phyloP scores from a whole-genome alignment of 2,329 filamentous ascomycete species.

The Passalora sequoiae region DNA sequence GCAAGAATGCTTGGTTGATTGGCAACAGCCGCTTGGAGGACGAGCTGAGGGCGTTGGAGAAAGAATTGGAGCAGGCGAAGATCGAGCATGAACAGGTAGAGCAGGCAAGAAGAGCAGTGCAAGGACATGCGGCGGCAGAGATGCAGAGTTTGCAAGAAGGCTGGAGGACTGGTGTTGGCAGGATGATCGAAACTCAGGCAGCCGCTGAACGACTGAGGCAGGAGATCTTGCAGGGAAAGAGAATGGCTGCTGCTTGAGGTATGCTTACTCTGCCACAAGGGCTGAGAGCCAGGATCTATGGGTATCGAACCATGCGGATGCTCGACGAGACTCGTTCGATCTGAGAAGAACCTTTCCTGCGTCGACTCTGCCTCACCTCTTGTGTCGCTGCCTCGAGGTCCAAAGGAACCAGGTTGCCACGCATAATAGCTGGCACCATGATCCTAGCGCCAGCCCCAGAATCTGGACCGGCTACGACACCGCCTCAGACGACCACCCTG shows the following conservation, averaged over 20 bases:
- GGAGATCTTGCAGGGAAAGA: constrained; percentile 62
- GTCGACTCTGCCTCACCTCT: background rate
- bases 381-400: too few relatives aligned
- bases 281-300: background rate
- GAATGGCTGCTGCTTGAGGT: constrained; percentile 33
- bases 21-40: constrained; percentile 76
- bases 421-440: too few relatives aligned
- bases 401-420: too few relatives aligned
- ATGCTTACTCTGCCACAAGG: background rate
- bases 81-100: constrained; percentile 70
- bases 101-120: constrained; percentile 60
- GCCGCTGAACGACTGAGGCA: constrained; percentile 68
- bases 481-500: too few relatives aligned
- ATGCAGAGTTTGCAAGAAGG: constrained; percentile 66
- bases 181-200: constrained; percentile 79
- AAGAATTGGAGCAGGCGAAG: constrained; percentile 64
- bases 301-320: background rate
- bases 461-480: too few relatives aligned
- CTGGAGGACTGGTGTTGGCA: constrained; percentile 74
- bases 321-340: background rate
- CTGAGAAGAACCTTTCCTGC: background rate
- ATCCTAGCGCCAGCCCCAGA: too few relatives aligned
- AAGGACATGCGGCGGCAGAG: constrained; percentile 69
- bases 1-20: constrained; percentile 88
- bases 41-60: constrained; percentile 63